A percentile compares a stretch with the other conserved stretches of the same genome.
Evolutionary conservation across 1,284 basidiomycete genomes (phyloP).

Genomic region (Irpex sp.): DNA sequence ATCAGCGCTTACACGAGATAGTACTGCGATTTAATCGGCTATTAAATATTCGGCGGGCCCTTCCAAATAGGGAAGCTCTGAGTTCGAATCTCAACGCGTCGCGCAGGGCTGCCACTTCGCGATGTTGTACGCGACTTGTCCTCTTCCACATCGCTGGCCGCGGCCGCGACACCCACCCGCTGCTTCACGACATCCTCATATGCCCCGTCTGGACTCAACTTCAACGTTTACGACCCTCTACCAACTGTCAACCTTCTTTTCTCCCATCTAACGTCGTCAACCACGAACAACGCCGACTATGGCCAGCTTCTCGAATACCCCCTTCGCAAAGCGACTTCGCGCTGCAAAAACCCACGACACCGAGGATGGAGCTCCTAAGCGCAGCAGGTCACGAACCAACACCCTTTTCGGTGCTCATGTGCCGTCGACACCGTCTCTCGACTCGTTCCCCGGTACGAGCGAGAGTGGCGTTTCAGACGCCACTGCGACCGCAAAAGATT

Average conservation of each 20-base stretch:
- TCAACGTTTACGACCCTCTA: slow-evolving; percentile 13
- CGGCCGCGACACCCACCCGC: not conserved
- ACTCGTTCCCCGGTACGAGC: slow-evolving; percentile 50
- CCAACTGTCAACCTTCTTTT: slow-evolving; percentile 13
- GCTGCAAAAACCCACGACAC: slow-evolving; percentile 52
- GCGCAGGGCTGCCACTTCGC: slow-evolving; percentile 15
- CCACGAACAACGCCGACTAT: slow-evolving; percentile 32
- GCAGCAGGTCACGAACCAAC: slow-evolving; percentile 50
- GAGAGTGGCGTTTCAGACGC: slow-evolving; percentile 56
- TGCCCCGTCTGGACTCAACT: slow-evolving; percentile 24
- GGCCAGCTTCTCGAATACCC: slow-evolving; percentile 76
- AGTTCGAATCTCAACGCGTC: slow-evolving; percentile 19
- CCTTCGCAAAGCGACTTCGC: slow-evolving; percentile 74
- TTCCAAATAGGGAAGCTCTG: not conserved
- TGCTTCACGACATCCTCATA: slow-evolving; percentile 10
- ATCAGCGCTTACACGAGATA: not conserved
- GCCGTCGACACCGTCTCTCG: slow-evolving; percentile 49
- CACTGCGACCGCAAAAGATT: slow-evolving; percentile 49
- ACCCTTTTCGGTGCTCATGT: slow-evolving; percentile 47
- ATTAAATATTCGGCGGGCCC: not conserved
- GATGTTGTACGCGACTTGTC: slow-evolving; percentile 15
- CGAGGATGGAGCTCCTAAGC: slow-evolving; percentile 48
- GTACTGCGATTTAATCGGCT: not conserved
- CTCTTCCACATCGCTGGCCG: slow-evolving; percentile 6
- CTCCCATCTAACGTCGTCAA: slow-evolving; percentile 15